A percentile compares a stretch with the other conserved stretches of the same genome.
Evolutionary conservation across 1,284 basidiomycete species (phyloP).

Genomic region (Athelia psychrophila): DNA sequence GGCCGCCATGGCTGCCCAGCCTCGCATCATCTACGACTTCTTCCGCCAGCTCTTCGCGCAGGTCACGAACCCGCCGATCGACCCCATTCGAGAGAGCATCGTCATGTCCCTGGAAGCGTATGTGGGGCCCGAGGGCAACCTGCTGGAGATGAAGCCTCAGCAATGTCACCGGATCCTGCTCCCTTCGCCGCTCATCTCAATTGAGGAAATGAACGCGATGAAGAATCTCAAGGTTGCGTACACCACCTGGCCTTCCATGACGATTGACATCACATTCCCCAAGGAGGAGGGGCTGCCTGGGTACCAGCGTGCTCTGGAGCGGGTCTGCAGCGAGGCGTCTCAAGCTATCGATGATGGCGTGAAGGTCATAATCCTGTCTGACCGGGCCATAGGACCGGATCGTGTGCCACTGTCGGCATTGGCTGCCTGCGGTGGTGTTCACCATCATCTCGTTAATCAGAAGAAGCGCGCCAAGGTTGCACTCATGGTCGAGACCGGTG

Average conservation of each 20-base stretch:
- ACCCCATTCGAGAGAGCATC: slow-evolving; percentile 91
- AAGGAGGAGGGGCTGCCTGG: slow-evolving; percentile 89
- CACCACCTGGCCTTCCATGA: slow-evolving; percentile 82
- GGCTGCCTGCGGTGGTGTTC: slow-evolving; percentile 89
- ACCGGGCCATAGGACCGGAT: slow-evolving; percentile 72
- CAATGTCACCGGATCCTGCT: slow-evolving; percentile 92
- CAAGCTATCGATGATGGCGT: slow-evolving; percentile 91
- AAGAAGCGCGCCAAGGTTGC: slow-evolving; percentile 94
- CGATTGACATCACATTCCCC: slow-evolving; percentile 92
- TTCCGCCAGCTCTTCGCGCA: slow-evolving; percentile 97
- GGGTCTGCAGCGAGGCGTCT: slow-evolving; percentile 84
- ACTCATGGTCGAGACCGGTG: slow-evolving; percentile 92
- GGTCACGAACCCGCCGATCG: slow-evolving; percentile 96
- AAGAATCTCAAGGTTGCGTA: slow-evolving; percentile 85
- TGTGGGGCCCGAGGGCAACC: slow-evolving; percentile 92
- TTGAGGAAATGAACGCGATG: slow-evolving; percentile 95
- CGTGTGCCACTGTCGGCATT: slow-evolving; percentile 88
- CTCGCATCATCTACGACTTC: slow-evolving; percentile 91
- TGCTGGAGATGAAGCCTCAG: slow-evolving; percentile 88
- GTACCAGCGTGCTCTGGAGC: slow-evolving; percentile 82
- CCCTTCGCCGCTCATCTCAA: slow-evolving; percentile 82
- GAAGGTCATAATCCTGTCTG: slow-evolving; percentile 89
- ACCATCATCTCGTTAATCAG: slow-evolving; percentile 84
- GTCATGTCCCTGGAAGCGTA: slow-evolving; percentile 96
- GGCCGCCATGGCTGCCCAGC: slow-evolving; percentile 89